Conservation (phyloP, 2,329 filamentous ascomycete species). For the Botrytis byssoidea region DNA sequence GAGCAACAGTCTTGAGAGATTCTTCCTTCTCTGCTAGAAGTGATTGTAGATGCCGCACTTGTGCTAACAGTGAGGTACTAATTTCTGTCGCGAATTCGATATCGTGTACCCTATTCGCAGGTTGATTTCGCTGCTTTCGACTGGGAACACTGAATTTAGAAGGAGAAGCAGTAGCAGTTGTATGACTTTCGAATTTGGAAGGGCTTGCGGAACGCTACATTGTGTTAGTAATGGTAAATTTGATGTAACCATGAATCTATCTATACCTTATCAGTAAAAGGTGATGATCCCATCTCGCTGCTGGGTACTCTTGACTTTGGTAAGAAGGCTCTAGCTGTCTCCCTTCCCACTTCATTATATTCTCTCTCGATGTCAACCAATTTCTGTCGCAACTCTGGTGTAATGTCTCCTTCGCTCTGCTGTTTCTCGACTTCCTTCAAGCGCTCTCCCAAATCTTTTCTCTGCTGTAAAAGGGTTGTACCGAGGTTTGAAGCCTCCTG, state of each 20-base stretch:
- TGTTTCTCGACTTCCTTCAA: constrained; percentile 81
- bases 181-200: constrained; percentile 79
- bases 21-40: constrained; percentile 87
- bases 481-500: constrained; percentile 89
- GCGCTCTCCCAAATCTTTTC: constrained; percentile 76
- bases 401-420: constrained; percentile 73
- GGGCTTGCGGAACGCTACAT: constrained; percentile 67
- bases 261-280: constrained; percentile 48
- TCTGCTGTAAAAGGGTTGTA: constrained; percentile 82
- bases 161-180: constrained; percentile 76
- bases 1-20: constrained; percentile 69
- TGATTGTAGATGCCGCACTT: constrained; percentile 85
- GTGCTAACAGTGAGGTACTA: constrained; percentile 88
- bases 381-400: constrained; percentile 77
- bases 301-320: constrained; percentile 79
- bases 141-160: constrained; percentile 86
- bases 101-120: constrained; percentile 83
- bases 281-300: constrained; percentile 54
- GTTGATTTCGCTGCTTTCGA: constrained; percentile 86
- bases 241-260: constrained; percentile 14
- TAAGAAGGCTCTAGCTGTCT: constrained; percentile 84
- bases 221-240: constrained; percentile 27
- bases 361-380: constrained; percentile 88
- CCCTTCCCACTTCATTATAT: constrained; percentile 88
- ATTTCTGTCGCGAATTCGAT: constrained; percentile 99